Conservation (phyloP, 371 early-diverging fungal genomes). For the Lichtheimia ornata region DNA sequence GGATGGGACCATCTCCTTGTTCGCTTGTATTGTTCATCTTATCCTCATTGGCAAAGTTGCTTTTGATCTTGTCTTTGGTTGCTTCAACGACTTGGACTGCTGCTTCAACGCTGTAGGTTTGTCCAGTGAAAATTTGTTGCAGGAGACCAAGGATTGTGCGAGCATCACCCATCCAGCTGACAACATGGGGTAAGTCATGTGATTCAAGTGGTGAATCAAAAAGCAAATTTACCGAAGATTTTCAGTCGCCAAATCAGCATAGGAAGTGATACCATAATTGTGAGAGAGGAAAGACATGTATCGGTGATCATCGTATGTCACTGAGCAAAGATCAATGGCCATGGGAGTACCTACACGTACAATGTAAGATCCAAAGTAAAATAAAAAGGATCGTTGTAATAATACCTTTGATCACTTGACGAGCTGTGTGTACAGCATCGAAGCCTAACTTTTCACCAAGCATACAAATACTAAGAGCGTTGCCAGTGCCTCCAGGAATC, state of each 20-base stretch:
- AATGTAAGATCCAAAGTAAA: too few relatives aligned
- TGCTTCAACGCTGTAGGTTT: constrained; percentile 46
- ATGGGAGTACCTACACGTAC: constrained; percentile 31
- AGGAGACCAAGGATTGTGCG: constrained; percentile 53
- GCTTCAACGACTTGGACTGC: constrained; percentile 52
- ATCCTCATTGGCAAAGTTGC: constrained; percentile 13
- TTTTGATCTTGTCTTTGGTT: constrained; percentile 43
- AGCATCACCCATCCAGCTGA: constrained; percentile 63
- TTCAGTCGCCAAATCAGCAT: constrained; percentile 66
- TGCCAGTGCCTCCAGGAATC: constrained; percentile 68
- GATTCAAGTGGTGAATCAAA: not conserved
- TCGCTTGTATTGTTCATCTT: not conserved
- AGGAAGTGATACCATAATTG: constrained; percentile 65
- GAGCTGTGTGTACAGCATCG: constrained; percentile 49
- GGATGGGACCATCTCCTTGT: constrained; percentile 9
- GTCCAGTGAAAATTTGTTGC: constrained; percentile 47
- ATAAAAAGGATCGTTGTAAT: not conserved
- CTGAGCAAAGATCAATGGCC: constrained; percentile 63
- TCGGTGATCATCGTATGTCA: constrained; percentile 50
- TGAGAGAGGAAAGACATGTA: constrained; percentile 65
- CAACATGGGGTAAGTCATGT: not conserved
- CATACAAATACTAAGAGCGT: constrained; percentile 56
- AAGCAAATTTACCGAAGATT: constrained; percentile 39
- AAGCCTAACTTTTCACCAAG: constrained; percentile 56
- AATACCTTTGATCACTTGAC: constrained; percentile 61